Evolutionary conservation across 495 filamentous ascomycete genomes (phyloP).

Genomic region (Hyaloscypha bicolor): DNA sequence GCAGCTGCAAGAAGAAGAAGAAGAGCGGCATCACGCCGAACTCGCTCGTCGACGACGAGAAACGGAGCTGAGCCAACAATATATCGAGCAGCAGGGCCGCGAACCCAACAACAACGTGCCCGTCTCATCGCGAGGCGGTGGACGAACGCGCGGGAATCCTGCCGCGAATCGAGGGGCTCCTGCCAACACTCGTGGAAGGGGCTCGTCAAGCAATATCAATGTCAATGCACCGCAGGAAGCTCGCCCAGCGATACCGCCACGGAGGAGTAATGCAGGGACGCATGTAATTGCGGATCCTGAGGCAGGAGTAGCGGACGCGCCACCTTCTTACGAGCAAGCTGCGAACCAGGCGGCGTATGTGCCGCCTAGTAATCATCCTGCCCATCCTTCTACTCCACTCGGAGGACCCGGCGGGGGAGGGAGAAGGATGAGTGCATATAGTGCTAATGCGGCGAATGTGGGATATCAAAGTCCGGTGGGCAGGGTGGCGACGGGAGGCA

Average conservation of each 20-base stretch:
- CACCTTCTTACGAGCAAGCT: constrained; percentile 83
- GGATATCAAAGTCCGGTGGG: not conserved
- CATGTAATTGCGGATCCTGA: constrained; percentile 31
- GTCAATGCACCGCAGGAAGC: constrained; percentile 13
- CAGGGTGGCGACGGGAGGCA: not conserved
- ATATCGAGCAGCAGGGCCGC: constrained; percentile 54
- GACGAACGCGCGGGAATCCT: not conserved
- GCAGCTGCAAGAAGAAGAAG: constrained; percentile 83
- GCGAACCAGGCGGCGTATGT: constrained; percentile 64
- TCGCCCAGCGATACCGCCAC: constrained; percentile 29
- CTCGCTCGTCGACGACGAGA: constrained; percentile 51
- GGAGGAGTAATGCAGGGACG: constrained; percentile 28
- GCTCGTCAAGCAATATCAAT: not conserved
- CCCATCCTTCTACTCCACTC: constrained; percentile 47
- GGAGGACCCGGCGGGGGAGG: not conserved
- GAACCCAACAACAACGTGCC: constrained; percentile 24
- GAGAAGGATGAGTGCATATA: constrained; percentile 24
- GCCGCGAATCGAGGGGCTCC: constrained; percentile 6
- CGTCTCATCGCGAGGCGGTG: constrained; percentile 22
- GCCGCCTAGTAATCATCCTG: constrained; percentile 61
- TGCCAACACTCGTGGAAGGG: constrained; percentile 6
- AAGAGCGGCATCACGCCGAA: constrained; percentile 60
- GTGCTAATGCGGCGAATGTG: not conserved
- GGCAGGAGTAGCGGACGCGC: constrained; percentile 63
- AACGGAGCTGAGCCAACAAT: constrained; percentile 54